These are phyloP conservation scores for Magnusiomyces suaveolens DNA, from an alignment of 1,139 yeast genomes.

Conservation along the genomic window DNA sequence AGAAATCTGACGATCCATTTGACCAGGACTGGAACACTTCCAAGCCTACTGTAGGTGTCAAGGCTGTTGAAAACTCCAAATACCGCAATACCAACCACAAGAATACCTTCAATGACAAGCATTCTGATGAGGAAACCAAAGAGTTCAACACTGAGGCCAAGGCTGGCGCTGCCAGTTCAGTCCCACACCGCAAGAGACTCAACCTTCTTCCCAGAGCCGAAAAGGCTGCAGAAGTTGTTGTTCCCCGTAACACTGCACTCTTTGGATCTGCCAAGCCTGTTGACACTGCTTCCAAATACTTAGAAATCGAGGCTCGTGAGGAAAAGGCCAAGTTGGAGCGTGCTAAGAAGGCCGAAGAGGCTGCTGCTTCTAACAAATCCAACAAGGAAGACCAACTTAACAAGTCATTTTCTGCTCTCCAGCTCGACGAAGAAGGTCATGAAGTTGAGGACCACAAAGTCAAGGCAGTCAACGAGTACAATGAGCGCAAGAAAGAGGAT, in stretches of 20 bases:
- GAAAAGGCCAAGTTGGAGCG: slow-evolving; percentile 25
- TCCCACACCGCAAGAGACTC: slow-evolving; percentile 20
- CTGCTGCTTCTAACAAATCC: slow-evolving; percentile 11
- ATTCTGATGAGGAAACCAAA: neutral
- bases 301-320: slow-evolving; percentile 25
- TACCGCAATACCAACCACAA: slow-evolving; percentile 5
- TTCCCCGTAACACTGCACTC: slow-evolving; percentile 21
- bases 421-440: slow-evolving; percentile 53
- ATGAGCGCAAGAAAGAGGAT: slow-evolving; percentile 23
- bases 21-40: slow-evolving; percentile 4
- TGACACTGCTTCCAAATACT: slow-evolving; percentile 28
- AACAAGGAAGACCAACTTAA: slow-evolving; percentile 13
- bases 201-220: slow-evolving; percentile 26
- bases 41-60: slow-evolving; percentile 3
- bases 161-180: slow-evolving; percentile 8
- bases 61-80: neutral
- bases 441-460: slow-evolving; percentile 26
- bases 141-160: slow-evolving; percentile 1
- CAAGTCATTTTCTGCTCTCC: slow-evolving; percentile 49
- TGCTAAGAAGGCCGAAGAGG: slow-evolving; percentile 19
- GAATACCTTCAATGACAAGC: neutral
- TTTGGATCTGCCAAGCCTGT: slow-evolving; percentile 36
- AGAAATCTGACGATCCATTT: neutral
- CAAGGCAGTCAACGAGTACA: slow-evolving; percentile 20
- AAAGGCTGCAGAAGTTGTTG: slow-evolving; percentile 18